Evolutionary conservation across 2,329 filamentous ascomycete genomes (phyloP).

Genomic region (Dactylellina drechsleri): DNA sequence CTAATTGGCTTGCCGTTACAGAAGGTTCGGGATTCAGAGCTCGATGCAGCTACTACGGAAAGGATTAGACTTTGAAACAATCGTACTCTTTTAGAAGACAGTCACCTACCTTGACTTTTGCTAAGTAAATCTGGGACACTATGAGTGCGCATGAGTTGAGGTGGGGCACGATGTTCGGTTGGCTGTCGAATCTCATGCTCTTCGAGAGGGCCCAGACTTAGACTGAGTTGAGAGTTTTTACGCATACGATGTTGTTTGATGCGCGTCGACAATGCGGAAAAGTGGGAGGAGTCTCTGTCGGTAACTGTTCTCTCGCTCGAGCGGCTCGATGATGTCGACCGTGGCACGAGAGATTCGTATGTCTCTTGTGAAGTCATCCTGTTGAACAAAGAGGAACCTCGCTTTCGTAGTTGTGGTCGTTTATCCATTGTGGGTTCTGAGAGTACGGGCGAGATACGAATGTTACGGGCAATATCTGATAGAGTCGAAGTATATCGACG

Average conservation of each 20-base stretch:
- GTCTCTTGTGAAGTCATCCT: conserved; percentile 53
- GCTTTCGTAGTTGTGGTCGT: conserved; percentile 40
- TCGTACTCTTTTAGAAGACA: neutral
- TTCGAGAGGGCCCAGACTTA: conserved; percentile 48
- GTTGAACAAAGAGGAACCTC: conserved; percentile 52
- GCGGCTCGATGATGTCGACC: conserved; percentile 50
- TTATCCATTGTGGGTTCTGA: conserved; percentile 35
- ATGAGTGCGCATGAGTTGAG: conserved; percentile 39
- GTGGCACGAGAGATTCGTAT: conserved; percentile 49
- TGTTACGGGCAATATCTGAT: conserved; percentile 16
- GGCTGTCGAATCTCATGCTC: conserved; percentile 52
- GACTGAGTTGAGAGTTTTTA: conserved; percentile 48
- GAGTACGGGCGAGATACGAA: conserved; percentile 9
- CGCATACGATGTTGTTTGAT: conserved; percentile 51
- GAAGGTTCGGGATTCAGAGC: conserved; percentile 34
- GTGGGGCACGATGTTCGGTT: conserved; percentile 26
- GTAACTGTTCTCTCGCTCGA: conserved; percentile 40
- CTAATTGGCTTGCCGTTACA: conserved; percentile 53
- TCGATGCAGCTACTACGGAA: conserved; percentile 3
- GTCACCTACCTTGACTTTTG: conserved; percentile 39
- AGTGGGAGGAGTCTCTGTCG: conserved; percentile 39
- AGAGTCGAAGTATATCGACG: conserved; percentile 39
- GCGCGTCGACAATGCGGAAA: conserved; percentile 39
- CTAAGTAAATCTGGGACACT: conserved; percentile 52
- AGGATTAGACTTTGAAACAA: neutral